Evolutionary conservation across 139 green algal genomes (phyloP).

Genomic region (Asterochloris sp.): DNA sequence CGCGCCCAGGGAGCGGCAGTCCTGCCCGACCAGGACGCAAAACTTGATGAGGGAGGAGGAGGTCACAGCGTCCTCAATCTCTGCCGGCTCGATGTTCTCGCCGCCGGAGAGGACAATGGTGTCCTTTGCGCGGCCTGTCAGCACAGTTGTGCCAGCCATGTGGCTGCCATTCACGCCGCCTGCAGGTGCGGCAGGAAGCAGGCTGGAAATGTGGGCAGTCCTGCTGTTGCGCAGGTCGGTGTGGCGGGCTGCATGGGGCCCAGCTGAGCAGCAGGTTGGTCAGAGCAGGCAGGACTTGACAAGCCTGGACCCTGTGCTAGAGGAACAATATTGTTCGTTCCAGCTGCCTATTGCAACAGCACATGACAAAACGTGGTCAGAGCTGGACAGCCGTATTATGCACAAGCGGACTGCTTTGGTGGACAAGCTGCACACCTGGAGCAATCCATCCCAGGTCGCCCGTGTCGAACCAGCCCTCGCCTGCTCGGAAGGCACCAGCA

Average conservation of each 20-base stretch:
- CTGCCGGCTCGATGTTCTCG: constrained; percentile 91
- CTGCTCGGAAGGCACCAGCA: constrained; percentile 47
- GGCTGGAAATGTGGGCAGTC: no score
- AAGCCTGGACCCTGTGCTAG: no score
- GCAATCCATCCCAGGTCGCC: constrained; percentile 79
- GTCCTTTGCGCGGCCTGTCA: constrained; percentile 83
- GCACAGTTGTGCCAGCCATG: constrained; percentile 65
- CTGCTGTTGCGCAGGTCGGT: no score
- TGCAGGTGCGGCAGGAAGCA: not conserved
- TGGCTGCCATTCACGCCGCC: constrained; percentile 45
- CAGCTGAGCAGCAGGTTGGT: no score
- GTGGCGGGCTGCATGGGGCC: no score
- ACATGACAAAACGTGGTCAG: not conserved
- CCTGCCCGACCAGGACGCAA: constrained; percentile 75
- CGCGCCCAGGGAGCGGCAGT: constrained; percentile 50
- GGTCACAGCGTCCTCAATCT: constrained; percentile 78
- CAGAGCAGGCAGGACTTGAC: no score
- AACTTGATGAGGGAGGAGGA: constrained; percentile 62
- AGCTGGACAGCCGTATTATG: not conserved
- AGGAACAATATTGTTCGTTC: no score
- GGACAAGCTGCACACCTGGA: constrained; percentile 27
- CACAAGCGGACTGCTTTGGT: not conserved
- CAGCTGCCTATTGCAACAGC: no score
- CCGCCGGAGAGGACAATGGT: constrained; percentile 86
- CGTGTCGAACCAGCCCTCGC: constrained; percentile 77